Conservation (phyloP, 192 early-diverging fungal species). For the Entomortierella parvispora region DNA sequence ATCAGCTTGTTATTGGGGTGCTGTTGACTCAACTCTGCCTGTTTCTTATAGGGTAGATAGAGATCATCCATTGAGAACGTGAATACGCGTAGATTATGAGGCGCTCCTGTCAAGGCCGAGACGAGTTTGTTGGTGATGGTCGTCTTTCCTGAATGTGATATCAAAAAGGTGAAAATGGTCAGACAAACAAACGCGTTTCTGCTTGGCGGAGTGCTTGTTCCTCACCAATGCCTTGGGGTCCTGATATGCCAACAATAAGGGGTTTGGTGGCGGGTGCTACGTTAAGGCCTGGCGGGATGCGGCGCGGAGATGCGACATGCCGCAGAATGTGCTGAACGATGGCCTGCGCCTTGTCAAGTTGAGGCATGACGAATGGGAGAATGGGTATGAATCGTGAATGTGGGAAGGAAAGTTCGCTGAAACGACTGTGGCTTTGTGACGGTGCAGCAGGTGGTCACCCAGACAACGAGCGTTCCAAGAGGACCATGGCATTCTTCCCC, state of each 20-base stretch:
- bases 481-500: not conserved
- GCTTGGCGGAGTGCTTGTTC: not conserved
- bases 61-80: conserved; percentile 88
- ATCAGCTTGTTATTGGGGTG: conserved; percentile 76
- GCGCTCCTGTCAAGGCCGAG: conserved; percentile 9
- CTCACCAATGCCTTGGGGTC: conserved; percentile 48
- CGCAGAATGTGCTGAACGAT: conserved; percentile 44
- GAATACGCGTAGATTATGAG: conserved; percentile 62
- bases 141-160: conserved; percentile 33
- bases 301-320: conserved; percentile 21
- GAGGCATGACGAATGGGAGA: conserved; percentile 9
- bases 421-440: not conserved
- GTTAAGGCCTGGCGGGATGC: conserved; percentile 16
- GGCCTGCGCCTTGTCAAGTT: conserved; percentile 34
- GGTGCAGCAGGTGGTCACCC: too few relatives aligned
- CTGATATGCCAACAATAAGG: conserved; percentile 39
- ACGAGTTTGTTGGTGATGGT: conserved; percentile 35
- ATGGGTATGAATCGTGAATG: not conserved
- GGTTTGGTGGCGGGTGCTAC: conserved; percentile 6
- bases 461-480: not conserved
- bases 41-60: conserved; percentile 79
- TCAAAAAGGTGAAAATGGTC: not conserved
- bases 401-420: too few relatives aligned
- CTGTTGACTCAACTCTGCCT: conserved; percentile 54
- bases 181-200: not conserved